Evolutionary conservation across 305 asterid species (phyloP).

Genomic region (Caryopteris hybrid): DNA sequence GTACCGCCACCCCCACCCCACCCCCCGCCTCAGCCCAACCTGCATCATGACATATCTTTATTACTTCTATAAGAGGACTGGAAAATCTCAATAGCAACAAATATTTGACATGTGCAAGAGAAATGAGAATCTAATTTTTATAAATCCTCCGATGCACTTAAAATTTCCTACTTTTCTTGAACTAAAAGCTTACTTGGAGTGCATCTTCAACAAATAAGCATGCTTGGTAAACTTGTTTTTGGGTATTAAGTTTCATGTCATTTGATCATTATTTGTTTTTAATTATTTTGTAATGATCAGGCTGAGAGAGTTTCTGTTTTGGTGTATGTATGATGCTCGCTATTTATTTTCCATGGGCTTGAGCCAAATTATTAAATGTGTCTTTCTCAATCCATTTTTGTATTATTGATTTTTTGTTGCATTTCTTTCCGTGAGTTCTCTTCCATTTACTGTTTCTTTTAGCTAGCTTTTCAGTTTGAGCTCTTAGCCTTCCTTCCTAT

Average conservation of each 20-base stretch:
- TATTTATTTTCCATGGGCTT: background rate
- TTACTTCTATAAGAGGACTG: background rate
- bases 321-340: background rate
- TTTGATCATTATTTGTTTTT: slow-evolving; percentile 1
- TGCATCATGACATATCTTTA: slow-evolving; percentile 5
- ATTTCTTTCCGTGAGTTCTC: no score
- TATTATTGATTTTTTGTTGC: background rate
- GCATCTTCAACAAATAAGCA: slow-evolving; percentile 8
- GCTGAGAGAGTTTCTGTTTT: slow-evolving; percentile 2
- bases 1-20: no score
- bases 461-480: background rate
- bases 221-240: background rate
- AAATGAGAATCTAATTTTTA: slow-evolving; percentile 4
- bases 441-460: no score
- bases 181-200: background rate
- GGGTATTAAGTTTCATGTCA: background rate
- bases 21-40: background rate
- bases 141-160: background rate
- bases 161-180: background rate
- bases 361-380: background rate
- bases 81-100: background rate
- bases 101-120: background rate
- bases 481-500: background rate
- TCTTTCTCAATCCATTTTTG: background rate
- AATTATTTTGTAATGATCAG: background rate